Percentiles rank a stretch among this genome's conserved stretches.
Evolutionary conservation across 495 filamentous ascomycete genomes (phyloP).

Genomic region (Aspergillus ostianus): DNA sequence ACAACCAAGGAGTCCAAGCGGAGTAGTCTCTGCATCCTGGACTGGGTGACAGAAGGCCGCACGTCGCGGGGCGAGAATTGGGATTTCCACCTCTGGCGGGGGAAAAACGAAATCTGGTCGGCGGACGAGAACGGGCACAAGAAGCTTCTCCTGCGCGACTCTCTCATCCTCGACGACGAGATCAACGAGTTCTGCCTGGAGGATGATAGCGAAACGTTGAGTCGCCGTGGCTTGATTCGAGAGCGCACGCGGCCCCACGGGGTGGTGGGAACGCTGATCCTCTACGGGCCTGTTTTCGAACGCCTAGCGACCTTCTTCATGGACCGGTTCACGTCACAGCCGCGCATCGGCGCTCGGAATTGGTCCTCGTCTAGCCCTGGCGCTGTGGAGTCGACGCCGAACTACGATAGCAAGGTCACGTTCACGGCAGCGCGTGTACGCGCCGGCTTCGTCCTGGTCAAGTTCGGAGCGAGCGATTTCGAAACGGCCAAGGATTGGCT

Average conservation of each 20-base stretch:
- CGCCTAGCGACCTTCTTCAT: slow-evolving; percentile 67
- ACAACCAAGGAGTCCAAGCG: slow-evolving; percentile 42
- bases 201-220: slow-evolving; percentile 26
- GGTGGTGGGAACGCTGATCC: slow-evolving; percentile 78
- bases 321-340: slow-evolving; percentile 68
- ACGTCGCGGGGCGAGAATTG: slow-evolving; percentile 85
- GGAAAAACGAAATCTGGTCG: slow-evolving; percentile 83
- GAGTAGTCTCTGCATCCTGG: slow-evolving; percentile 71
- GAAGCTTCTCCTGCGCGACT: slow-evolving; percentile 77
- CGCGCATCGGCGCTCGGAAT: slow-evolving; percentile 80
- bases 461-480: slow-evolving; percentile 68
- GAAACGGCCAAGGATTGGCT: slow-evolving; percentile 64
- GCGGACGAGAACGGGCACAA: slow-evolving; percentile 37
- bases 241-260: slow-evolving; percentile 49
- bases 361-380: slow-evolving; percentile 52
- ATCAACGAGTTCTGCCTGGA: slow-evolving; percentile 34
- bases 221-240: slow-evolving; percentile 51
- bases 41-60: slow-evolving; percentile 92
- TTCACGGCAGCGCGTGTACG: slow-evolving; percentile 86
- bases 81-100: slow-evolving; percentile 73
- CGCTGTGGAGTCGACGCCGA: slow-evolving; percentile 31
- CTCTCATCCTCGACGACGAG: slow-evolving; percentile 65
- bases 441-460: slow-evolving; percentile 78
- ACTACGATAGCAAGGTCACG: slow-evolving; percentile 58
- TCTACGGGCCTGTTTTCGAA: slow-evolving; percentile 71